phyloP scores from a whole-genome alignment of 257 asterid species.

The Lycium ferocissimum region DNA sequence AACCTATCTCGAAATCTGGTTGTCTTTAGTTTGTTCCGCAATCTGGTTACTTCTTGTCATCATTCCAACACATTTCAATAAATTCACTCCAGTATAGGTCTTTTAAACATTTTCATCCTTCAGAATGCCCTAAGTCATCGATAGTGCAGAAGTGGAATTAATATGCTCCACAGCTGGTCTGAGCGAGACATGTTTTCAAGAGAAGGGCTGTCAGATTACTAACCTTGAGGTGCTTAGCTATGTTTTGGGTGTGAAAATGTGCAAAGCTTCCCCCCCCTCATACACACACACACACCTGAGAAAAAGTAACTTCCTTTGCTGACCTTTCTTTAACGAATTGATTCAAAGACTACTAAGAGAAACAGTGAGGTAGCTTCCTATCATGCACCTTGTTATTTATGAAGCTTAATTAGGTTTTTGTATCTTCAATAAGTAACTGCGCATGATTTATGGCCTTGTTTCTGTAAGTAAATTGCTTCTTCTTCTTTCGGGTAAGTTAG shows the following conservation, averaged over 20 bases:
- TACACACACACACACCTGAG: not conserved
- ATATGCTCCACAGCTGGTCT: not conserved
- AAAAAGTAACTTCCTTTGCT: not conserved
- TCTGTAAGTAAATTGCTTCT: not conserved
- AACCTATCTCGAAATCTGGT: not conserved
- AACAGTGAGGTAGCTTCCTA: not conserved
- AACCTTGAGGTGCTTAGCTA: not conserved
- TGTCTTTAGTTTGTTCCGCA: not conserved
- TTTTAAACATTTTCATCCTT: not conserved
- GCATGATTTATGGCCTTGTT: not conserved
- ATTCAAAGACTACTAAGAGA: not conserved
- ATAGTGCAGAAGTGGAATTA: not conserved
- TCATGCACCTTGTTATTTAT: not conserved
- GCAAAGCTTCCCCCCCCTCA: not conserved
- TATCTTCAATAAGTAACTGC: not conserved
- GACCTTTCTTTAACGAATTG: not conserved
- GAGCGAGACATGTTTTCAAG: not conserved
- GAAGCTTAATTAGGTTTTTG: not conserved
- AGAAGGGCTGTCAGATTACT: not conserved
- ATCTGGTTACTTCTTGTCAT: not conserved
- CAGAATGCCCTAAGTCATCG: not conserved
- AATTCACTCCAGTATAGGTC: not conserved
- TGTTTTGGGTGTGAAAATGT: not conserved
- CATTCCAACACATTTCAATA: not conserved
- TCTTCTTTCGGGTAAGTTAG: not conserved